A percentile compares a stretch with the other conserved stretches of the same genome.
Evolutionary conservation across 805 yeast species (phyloP).

Genomic region (Metschnikowia dekortorum): DNA sequence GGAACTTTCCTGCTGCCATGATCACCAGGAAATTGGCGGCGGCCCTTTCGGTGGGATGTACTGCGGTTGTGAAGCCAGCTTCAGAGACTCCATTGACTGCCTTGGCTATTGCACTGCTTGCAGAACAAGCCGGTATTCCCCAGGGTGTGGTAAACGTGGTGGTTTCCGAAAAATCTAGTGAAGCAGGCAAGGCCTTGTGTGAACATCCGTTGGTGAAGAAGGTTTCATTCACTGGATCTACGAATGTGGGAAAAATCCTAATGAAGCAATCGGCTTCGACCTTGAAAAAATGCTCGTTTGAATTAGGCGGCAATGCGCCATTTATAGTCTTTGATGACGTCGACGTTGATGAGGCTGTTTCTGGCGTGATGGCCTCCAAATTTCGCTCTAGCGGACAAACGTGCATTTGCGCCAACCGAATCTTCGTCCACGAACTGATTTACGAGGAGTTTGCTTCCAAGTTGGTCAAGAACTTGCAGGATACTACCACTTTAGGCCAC

Average conservation of each 20-base stretch:
- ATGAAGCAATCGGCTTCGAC: conserved; percentile 17
- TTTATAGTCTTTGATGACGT: conserved; percentile 20
- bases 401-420: conserved; percentile 19
- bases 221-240: conserved; percentile 19
- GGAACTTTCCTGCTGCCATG: conserved; percentile 85
- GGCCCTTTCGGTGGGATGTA: conserved; percentile 76
- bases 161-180: conserved; percentile 44
- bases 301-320: conserved; percentile 21
- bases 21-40: conserved; percentile 71
- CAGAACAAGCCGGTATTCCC: conserved; percentile 67
- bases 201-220: conserved; percentile 28
- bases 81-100: conserved; percentile 72
- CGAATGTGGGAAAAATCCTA: conserved; percentile 19
- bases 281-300: conserved; percentile 18
- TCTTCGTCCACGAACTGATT: conserved; percentile 17
- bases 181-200: conserved; percentile 50
- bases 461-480: conserved; percentile 10
- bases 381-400: conserved; percentile 21
- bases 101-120: conserved; percentile 58
- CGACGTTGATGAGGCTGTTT: conserved; percentile 17
- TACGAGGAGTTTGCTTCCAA: conserved; percentile 14
- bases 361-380: conserved; percentile 17
- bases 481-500: conserved; percentile 51
- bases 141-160: conserved; percentile 60
- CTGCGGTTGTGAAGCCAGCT: conserved; percentile 74